Evolutionary conservation across 495 filamentous ascomycete species (phyloP), one percentile per base, ranked within the genome.

Genomic region (Aspergillus sclerotioniger): DNA sequence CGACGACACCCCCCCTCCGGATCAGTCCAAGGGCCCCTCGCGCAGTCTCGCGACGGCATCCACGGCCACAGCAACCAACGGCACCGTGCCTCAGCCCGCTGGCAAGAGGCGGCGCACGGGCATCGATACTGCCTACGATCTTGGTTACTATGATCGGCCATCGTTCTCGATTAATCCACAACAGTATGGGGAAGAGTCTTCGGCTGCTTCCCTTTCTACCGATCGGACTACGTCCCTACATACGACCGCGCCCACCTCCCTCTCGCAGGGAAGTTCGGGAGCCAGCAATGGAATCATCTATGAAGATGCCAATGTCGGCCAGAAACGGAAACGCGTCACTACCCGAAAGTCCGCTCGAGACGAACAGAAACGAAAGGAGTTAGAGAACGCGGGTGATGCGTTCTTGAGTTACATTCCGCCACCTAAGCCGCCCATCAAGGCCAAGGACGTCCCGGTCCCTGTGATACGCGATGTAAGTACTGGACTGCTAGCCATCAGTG

Each of bases 231-330:
- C 90, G 6, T 93, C 90, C 8, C 74, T 90, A 50, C 84, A 90
- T 64, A 96, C 93, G 13, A 97, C 93, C 0, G 92, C 94, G 29
- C 87, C 92, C 6, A 96, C 93, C 0, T 96, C 94, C 37, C 75
- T 96, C 10, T 96, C 89, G 3, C 86, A 86, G 59, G 78, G 84
- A 61, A 91, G 77, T 76, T 81, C 79, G 64, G 88, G 70, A 69
- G 68, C 69, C 5, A 84, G 80, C 64, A 82, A 77, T 58, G 80
- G 80, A 28, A 61, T 74, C 16, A 79, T 80, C 45, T 79, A 81
- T 49, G 82, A 82, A 54, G 79, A 81, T 61, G 71, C 77, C 56
- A 78, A 83, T 8, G 74, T 81, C 10, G 90, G 91, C 6, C 87
- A 91, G 72, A 98, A 96, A 75, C 84, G 92, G 64, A 97, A 96